phyloP scores from a whole-genome alignment of 805 yeast species.

The Ogataea ganodermae region DNA sequence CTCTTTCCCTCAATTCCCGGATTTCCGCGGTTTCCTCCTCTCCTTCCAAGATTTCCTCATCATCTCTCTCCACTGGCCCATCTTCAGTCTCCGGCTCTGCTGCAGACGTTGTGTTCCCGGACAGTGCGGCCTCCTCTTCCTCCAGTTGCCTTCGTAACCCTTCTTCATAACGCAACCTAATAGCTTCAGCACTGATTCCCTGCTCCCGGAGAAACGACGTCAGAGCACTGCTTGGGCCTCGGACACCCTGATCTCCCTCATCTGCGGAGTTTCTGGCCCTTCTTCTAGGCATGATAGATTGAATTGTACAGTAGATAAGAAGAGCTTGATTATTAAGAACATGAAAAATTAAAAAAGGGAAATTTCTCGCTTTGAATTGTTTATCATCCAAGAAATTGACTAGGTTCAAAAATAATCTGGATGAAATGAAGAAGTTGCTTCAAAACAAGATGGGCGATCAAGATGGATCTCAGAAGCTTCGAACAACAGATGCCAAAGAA shows the following conservation, averaged over 20 bases:
- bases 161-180: conserved; percentile 48
- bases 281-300: conserved; percentile 27
- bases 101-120: conserved; percentile 20
- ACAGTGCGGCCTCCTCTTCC: conserved; percentile 27
- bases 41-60: conserved; percentile 40
- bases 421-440: too few relatives aligned
- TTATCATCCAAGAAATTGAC: too few relatives aligned
- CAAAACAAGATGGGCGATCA: too few relatives aligned
- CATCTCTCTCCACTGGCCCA: conserved; percentile 29
- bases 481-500: too few relatives aligned
- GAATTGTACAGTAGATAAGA: neutral
- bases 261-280: conserved; percentile 19
- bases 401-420: too few relatives aligned
- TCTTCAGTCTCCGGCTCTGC: conserved; percentile 26
- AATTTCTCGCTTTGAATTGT: too few relatives aligned
- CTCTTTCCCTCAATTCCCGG: conserved; percentile 21
- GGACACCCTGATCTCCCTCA: conserved; percentile 25
- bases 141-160: conserved; percentile 38
- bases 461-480: too few relatives aligned
- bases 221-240: conserved; percentile 82
- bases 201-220: conserved; percentile 86
- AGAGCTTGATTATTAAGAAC: too few relatives aligned
- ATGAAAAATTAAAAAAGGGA: neutral
- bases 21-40: conserved; percentile 28
- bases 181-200: conserved; percentile 83